phyloP scores from a whole-genome alignment of 164 flowering plant genomes.

The Piper betle region DNA sequence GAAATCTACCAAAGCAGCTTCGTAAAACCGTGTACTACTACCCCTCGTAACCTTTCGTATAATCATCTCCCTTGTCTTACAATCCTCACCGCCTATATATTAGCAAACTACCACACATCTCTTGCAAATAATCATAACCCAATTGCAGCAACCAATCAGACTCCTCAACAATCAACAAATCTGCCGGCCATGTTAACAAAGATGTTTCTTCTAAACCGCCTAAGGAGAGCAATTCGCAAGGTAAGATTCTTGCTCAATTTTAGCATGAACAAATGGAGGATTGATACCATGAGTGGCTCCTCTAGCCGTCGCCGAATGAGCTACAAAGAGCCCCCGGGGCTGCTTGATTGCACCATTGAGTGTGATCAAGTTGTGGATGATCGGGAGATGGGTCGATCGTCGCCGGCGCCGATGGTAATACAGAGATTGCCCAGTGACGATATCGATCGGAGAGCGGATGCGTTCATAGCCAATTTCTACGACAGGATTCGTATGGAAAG shows the following conservation, averaged over 20 bases:
- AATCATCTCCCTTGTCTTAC: no score
- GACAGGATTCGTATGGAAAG: conserved; percentile 34
- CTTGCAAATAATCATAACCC: no score
- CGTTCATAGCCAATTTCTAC: conserved; percentile 40
- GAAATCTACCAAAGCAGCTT: no score
- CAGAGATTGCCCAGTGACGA: conserved; percentile 24
- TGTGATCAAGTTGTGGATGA: not conserved
- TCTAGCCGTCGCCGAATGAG: conserved; percentile 13
- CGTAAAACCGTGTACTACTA: no score
- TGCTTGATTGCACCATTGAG: conserved; percentile 15
- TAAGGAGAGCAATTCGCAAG: conserved; percentile 33
- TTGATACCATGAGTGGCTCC: conserved; percentile 10
- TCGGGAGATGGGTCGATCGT: not conserved
- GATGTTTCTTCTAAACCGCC: conserved; percentile 14
- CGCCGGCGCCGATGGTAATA: conserved; percentile 19
- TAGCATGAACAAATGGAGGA: conserved; percentile 16
- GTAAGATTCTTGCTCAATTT: conserved; percentile 19
- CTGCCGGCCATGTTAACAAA: conserved; percentile 13
- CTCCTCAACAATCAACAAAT: not conserved
- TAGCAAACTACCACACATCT: no score
- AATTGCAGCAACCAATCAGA: not conserved
- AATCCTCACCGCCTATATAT: no score
- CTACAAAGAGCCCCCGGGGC: conserved; percentile 22
- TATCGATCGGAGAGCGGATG: conserved; percentile 41
- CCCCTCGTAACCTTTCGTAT: no score